phyloP scores from a whole-genome alignment of 179 eudicot genomes.

The Sideroxylon spinosum region DNA sequence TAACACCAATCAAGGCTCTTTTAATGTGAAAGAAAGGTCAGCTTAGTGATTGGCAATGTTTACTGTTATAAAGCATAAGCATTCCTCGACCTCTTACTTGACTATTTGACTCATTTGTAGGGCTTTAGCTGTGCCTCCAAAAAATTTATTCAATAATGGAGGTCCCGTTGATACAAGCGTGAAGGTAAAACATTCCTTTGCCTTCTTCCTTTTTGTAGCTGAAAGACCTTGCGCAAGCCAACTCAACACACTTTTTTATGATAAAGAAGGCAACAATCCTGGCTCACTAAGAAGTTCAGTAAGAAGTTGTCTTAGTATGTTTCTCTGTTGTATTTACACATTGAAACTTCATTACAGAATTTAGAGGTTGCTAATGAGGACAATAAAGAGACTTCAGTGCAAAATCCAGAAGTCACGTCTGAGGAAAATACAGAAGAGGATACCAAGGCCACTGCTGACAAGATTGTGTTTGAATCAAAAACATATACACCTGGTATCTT shows the following conservation, averaged over 20 bases:
- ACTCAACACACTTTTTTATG: too few species aligned
- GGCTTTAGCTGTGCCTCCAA: conserved; percentile 26
- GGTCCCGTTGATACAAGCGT: conserved; percentile 21
- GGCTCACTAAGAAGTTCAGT: background rate
- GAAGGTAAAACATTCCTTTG: conserved; percentile 25
- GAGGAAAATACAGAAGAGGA: conserved; percentile 16
- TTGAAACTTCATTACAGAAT: conserved; percentile 19
- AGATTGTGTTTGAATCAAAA: conserved; percentile 18
- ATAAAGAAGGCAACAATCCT: background rate
- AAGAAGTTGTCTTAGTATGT: too few species aligned
- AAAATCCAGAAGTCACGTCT: conserved; percentile 17
- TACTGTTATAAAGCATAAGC: background rate
- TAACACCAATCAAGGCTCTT: conserved; percentile 22
- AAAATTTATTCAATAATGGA: conserved; percentile 41
- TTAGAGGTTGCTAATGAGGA: conserved; percentile 13
- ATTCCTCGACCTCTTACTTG: background rate
- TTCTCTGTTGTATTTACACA: background rate
- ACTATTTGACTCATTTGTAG: conserved; percentile 26
- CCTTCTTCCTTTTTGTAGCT: background rate
- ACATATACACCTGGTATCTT: conserved; percentile 35
- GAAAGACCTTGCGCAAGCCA: too few species aligned
- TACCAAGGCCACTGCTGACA: conserved; percentile 15
- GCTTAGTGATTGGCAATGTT: background rate
- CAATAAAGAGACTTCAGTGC: background rate
- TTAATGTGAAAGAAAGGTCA: conserved; percentile 40